Evolutionary conservation across 495 filamentous ascomycete species (phyloP).

Genomic region (Pyrenula aspistea): DNA sequence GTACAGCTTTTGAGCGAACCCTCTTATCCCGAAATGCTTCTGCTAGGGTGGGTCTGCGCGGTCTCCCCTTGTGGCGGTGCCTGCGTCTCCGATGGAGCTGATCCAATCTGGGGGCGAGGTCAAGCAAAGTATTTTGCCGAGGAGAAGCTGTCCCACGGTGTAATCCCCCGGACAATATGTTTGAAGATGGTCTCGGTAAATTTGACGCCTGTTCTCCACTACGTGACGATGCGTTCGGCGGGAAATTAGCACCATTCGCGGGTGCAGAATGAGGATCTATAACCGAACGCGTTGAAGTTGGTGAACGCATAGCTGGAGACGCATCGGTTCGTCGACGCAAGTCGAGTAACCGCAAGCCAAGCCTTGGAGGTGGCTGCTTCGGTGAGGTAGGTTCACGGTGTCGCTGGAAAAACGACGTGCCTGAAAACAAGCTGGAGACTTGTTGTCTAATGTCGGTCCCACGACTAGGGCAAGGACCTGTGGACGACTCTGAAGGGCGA

Average conservation of each 20-base stretch:
- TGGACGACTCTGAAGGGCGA: background rate
- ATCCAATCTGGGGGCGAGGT: background rate
- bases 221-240: background rate
- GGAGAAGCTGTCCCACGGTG: background rate
- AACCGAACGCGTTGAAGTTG: slow-evolving; percentile 10
- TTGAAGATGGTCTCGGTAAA: too few relatives aligned
- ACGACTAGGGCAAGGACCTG: background rate
- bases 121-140: background rate
- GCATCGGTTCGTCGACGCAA: background rate
- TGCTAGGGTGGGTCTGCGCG: background rate
- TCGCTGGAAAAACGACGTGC: background rate
- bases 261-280: slow-evolving; percentile 13
- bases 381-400: background rate
- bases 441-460: background rate
- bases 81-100: background rate
- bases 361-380: background rate
- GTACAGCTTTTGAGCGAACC: slow-evolving; percentile 42
- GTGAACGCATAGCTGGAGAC: slow-evolving; percentile 5
- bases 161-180: too few relatives aligned
- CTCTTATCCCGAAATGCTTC: slow-evolving; percentile 22
- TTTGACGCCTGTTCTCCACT: too few relatives aligned
- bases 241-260: background rate
- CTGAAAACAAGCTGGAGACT: background rate
- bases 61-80: background rate
- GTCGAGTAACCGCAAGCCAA: background rate